Percentiles rank a stretch among this genome's conserved stretches.
Evolutionary conservation across 192 early-diverging fungal species (phyloP).

Genomic region (Mycoemilia scoparia): DNA sequence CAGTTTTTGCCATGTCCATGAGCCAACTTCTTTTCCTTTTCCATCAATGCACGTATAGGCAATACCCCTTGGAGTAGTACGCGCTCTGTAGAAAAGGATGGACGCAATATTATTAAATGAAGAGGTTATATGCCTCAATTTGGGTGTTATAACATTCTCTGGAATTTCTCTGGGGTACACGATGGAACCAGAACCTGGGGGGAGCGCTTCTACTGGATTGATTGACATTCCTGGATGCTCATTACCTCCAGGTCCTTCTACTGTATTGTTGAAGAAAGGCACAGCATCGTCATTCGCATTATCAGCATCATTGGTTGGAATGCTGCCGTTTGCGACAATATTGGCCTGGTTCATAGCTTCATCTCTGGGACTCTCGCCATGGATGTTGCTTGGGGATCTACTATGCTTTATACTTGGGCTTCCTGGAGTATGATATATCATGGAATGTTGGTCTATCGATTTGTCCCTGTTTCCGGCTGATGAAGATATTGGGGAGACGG

Average conservation of each 20-base stretch:
- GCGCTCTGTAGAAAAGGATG: constrained; percentile 44
- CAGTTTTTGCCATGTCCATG: constrained; percentile 57
- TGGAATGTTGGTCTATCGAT: too few relatives aligned
- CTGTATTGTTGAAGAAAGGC: not conserved
- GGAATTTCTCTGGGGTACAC: constrained; percentile 13
- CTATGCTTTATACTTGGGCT: too few relatives aligned
- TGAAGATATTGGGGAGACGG: too few relatives aligned
- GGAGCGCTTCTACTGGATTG: not conserved
- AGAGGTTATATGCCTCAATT: constrained; percentile 19
- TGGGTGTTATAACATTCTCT: constrained; percentile 8
- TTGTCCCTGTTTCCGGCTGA: too few relatives aligned
- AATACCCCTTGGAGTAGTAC: constrained; percentile 31
- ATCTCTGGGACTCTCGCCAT: too few relatives aligned
- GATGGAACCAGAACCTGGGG: constrained; percentile 4
- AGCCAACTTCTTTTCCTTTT: constrained; percentile 49
- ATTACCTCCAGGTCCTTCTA: not conserved
- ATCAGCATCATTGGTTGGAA: too few relatives aligned
- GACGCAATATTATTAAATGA: constrained; percentile 44
- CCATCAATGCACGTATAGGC: constrained; percentile 54
- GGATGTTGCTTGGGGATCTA: too few relatives aligned
- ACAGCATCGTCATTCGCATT: too few relatives aligned
- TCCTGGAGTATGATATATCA: too few relatives aligned
- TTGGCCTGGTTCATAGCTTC: constrained; percentile 1
- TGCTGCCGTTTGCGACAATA: not conserved
- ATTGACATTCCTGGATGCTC: not conserved